phyloP scores from a whole-genome alignment of 108 stramenopile genomes.

The Heterococcus sp. region DNA sequence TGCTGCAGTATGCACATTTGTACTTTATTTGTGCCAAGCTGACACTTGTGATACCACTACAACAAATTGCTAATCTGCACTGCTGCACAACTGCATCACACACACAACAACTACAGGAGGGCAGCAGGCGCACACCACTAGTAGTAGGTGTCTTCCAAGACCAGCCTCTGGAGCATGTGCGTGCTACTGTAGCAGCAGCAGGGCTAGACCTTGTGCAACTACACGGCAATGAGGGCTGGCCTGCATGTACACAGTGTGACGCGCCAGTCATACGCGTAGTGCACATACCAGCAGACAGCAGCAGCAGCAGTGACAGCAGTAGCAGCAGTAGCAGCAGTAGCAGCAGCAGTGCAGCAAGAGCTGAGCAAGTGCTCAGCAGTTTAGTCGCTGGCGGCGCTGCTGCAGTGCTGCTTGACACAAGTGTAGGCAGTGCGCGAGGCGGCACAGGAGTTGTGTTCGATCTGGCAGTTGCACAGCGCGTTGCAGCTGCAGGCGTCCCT shows the following conservation, averaged over 20 bases:
- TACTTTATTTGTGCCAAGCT: no score
- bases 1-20: no score
- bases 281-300: constrained; percentile 62
- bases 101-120: neutral
- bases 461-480: constrained; percentile 75
- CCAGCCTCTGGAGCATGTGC: constrained; percentile 71
- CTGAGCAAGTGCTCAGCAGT: constrained; percentile 57
- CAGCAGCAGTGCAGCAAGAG: constrained; percentile 51
- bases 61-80: no score
- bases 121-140: constrained; percentile 27
- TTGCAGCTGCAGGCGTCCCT: constrained; percentile 65
- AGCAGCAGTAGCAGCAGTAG: constrained; percentile 52
- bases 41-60: no score
- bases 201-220: constrained; percentile 94
- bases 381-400: constrained; percentile 70
- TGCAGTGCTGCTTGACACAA: constrained; percentile 79
- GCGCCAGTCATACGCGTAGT: constrained; percentile 88
- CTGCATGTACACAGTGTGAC: constrained; percentile 59
- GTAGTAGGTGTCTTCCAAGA: constrained; percentile 89
- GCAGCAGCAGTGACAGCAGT: constrained; percentile 60
- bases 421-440: constrained; percentile 78
- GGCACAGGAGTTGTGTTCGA: constrained; percentile 93
- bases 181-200: constrained; percentile 67
- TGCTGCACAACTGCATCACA: no score
- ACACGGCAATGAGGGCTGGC: constrained; percentile 88